Base-by-base conservation (phyloP, 2,329 filamentous ascomycete genomes). In the Cercospora sojina region DNA sequence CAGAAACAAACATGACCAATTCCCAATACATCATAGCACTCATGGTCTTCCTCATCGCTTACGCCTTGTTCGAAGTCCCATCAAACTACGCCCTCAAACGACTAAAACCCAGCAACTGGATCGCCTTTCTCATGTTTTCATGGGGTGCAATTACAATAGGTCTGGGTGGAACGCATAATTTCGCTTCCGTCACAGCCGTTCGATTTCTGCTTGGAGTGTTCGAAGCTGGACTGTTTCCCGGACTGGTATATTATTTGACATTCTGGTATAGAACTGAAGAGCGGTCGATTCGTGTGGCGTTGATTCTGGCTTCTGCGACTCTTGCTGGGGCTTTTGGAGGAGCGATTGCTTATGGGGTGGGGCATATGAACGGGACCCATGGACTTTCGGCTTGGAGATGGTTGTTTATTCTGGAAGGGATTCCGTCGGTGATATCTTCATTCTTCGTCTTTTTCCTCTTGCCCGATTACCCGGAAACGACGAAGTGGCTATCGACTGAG, bases 351-450 rank as follows among this genome's bases (percentile, higher is more conserved):
- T 77, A 74, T 57, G 86, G 81, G 12, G 86, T 87, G 57, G 77
- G 82, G 3, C 80, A 85, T 70, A 86, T 88, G 83, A 76, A 81
- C 64, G 83, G 83, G 13, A 74, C 87, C 2, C 86, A 81, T 25
- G 86, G 86, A 0, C 83, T 83, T 49, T 66, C 61, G 32, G 90
- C 89, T 1, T 93, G 91, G 91, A 61, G 66, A 29, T 93, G 90
- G 90, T 91, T 94, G 51, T 94, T 94, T 75, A 90, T 93, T 64
- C 79, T 92, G 1, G 75, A 76, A 64, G 73, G 74, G n/a, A 25
- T 72, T 6, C 70, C 70, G 3, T 86, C 84, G 8, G 74, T 88
- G 2, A 66, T 86, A 6, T 81, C 87, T 1, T 84, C 84, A 0
- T 71, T 84, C 2, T 71, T 85, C 5, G 83, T 85, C 1, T 89